Percentiles rank a stretch among this genome's conserved stretches.
Conservation (phyloP, 2,329 filamentous ascomycete species). For the Talaromyces amestolkiae region DNA sequence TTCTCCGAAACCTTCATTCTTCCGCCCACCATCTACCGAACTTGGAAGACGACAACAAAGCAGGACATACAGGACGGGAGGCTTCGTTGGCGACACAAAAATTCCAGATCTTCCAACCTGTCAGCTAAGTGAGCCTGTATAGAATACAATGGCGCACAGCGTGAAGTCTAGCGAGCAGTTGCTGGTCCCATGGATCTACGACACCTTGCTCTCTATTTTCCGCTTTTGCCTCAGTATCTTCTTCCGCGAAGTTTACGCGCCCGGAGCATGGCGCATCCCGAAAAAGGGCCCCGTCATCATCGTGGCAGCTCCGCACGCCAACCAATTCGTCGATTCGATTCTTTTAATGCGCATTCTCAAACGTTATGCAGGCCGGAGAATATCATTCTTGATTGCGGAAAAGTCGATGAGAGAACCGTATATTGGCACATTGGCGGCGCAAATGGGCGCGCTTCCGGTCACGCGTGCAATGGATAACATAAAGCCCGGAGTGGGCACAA, state of each 20-base stretch:
- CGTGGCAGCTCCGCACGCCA: conserved; percentile 94
- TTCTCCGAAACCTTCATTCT: background rate
- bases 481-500: conserved; percentile 71
- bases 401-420: conserved; percentile 90
- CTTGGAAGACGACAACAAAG: background rate
- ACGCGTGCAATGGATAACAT: conserved; percentile 85
- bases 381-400: conserved; percentile 89
- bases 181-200: conserved; percentile 51
- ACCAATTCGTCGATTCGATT: conserved; percentile 96
- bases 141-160: conserved; percentile 8
- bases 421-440: conserved; percentile 79
- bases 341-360: conserved; percentile 88
- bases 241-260: conserved; percentile 94
- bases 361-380: conserved; percentile 79
- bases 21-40: background rate
- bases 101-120: background rate
- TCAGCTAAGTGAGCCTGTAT: background rate
- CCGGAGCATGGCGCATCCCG: conserved; percentile 92
- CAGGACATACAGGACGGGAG: background rate
- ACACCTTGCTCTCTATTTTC: conserved; percentile 49
- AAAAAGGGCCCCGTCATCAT: conserved; percentile 86
- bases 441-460: conserved; percentile 88
- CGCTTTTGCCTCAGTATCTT: conserved; percentile 84
- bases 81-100: background rate
- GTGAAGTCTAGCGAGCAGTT: conserved; percentile 13